These are phyloP conservation scores for Deinandra increscens DNA, from an alignment of 129 eudicot genomes.

Conservation along the genomic window DNA sequence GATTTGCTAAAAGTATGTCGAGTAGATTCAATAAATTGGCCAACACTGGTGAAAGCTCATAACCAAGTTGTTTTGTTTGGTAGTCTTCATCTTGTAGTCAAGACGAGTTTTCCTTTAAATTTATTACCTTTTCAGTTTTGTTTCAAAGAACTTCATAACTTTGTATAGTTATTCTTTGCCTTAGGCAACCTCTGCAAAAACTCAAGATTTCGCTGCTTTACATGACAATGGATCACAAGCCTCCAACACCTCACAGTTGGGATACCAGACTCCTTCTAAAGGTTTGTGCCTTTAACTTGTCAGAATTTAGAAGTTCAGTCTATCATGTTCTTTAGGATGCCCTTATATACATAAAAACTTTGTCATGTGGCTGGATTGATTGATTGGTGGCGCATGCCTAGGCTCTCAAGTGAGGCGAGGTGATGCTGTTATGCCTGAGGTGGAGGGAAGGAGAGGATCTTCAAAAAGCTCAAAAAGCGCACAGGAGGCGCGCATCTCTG, in stretches of 20 bases:
- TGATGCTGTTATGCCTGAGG: not conserved
- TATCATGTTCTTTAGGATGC: constrained; percentile 5
- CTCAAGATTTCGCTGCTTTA: constrained; percentile 47
- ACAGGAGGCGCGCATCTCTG: not conserved
- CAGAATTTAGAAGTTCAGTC: constrained; percentile 21
- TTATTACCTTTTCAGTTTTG: constrained; percentile 10
- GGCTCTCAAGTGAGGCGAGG: not conserved
- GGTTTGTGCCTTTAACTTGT: constrained; percentile 43
- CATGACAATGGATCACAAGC: constrained; percentile 62
- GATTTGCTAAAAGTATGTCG: not conserved
- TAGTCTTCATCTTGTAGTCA: not conserved
- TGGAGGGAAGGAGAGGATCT: not conserved
- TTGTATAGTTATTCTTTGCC: constrained; percentile 25
- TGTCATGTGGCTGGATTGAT: constrained; percentile 9
- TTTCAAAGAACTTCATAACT: constrained; percentile 17
- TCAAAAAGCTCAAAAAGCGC: not conserved
- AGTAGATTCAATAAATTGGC: not conserved
- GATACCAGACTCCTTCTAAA: constrained; percentile 50
- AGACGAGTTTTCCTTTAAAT: not conserved
- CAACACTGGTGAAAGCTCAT: not conserved
- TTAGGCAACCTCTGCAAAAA: constrained; percentile 48
- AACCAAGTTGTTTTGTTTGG: not conserved
- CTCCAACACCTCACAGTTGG: constrained; percentile 55
- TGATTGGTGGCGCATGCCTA: not conserved
- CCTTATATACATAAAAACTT: not conserved